Percentiles rank a stretch among this genome's conserved stretches.
These are phyloP conservation scores for Naganishia onofrii DNA, from an alignment of 768 basidiomycete genomes.

Conservation along the genomic window DNA sequence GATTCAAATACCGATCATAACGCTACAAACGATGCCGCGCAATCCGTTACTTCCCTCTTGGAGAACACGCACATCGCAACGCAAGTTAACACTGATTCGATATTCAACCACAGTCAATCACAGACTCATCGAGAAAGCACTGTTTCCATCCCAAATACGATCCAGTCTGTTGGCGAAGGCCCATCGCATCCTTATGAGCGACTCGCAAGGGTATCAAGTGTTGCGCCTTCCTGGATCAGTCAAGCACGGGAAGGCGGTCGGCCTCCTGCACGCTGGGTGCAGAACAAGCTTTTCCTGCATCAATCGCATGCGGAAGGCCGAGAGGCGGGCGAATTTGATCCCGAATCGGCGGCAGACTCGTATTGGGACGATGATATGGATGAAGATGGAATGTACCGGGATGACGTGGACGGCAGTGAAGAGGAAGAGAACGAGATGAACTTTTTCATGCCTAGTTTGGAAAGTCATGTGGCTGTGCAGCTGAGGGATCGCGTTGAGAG, in stretches of 20 bases:
- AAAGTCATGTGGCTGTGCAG: conserved; percentile 84
- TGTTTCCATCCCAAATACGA: conserved; percentile 22
- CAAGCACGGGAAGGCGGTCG: conserved; percentile 25
- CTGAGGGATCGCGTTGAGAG: conserved; percentile 85
- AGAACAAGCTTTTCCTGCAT: conserved; percentile 48
- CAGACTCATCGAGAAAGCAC: conserved; percentile 24
- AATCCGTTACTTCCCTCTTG: not conserved
- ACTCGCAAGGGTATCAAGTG: conserved; percentile 8
- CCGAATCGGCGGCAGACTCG: conserved; percentile 24
- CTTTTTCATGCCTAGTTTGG: conserved; percentile 82
- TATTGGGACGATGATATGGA: conserved; percentile 37
- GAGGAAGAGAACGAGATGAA: conserved; percentile 66
- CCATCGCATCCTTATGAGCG: conserved; percentile 20
- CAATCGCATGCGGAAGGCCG: conserved; percentile 32
- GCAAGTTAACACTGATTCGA: not conserved
- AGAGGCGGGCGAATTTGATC: conserved; percentile 4
- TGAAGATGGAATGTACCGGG: conserved; percentile 33
- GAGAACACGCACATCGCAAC: not conserved
- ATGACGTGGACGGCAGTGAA: conserved; percentile 37
- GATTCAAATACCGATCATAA: not conserved
- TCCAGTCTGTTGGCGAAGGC: conserved; percentile 27
- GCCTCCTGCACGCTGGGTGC: conserved; percentile 45
- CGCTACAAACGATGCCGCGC: not conserved
- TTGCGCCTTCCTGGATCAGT: conserved; percentile 32
- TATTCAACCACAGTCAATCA: not conserved